Evolutionary conservation across 257 asterid genomes (phyloP), one percentile per base, ranked within the genome.

Genomic region (Lycium ferocissimum): DNA sequence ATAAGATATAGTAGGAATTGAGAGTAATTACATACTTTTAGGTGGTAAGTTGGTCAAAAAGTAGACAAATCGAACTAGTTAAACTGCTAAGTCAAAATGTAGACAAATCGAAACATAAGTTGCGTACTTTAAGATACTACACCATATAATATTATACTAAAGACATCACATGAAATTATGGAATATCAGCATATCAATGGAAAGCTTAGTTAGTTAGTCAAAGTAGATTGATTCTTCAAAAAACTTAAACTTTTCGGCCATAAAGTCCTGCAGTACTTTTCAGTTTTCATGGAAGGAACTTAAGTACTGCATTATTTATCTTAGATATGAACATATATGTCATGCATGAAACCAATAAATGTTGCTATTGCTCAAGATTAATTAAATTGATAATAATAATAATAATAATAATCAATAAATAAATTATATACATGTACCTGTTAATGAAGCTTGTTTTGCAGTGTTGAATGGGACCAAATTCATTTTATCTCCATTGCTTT

Each of bases 401-500:
- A 6, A 59, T 58, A 14, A 26, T 26, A 26, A 26, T 26, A 26
- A 26, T 26, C 9, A 51, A 40, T 40, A 40, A 40, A 40, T 40
- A 40, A 4, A 40, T 40, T 40, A 18, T 61, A 7, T 8, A n/a
- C 0, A 38, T 7, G 8, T 75, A 81, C 84, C 84, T 81, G 61
- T 6, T 81, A 81, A 14, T 79, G 67, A 37, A 79, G 8, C 53
- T 79, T 79, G 66, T 22, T 62, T 11, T 51, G 40, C 20, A 47
- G 61, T 43, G 13, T 43, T 72, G 79, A 51, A 67, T 72, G 86
- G 83, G 86, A 85, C 22, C 58, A 69, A 61, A 87, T 87, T 90
- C 85, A 83, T 85, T 61, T 85, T 51, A 84, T 69, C 91, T 83
- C 85, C 87, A 80, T 14, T 83, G 61, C 80, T 87, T 87, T 89